These are phyloP conservation scores for Ambrosia hybrid DNA, from an alignment of 140 eudicot species.

Conservation along the genomic window DNA sequence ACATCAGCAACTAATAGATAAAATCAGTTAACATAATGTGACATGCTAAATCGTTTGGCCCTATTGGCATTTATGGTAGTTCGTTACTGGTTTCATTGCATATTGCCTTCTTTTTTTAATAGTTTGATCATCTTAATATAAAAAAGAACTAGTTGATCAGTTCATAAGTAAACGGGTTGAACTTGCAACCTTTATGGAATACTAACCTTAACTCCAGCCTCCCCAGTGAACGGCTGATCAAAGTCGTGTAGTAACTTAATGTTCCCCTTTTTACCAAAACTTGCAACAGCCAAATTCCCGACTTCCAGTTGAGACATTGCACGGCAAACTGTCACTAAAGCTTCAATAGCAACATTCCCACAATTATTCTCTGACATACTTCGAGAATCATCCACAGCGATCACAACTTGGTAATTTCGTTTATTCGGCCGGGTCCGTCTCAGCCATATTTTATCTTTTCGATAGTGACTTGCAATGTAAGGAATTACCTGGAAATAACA, in stretches of 20 bases:
- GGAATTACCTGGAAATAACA: constrained; percentile 66
- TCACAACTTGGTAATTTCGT: constrained; percentile 90
- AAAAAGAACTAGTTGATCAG: neutral
- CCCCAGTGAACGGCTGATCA: constrained; percentile 81
- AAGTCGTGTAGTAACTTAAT: constrained; percentile 76
- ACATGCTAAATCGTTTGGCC: neutral
- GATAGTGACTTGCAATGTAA: constrained; percentile 82
- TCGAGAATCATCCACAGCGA: constrained; percentile 93
- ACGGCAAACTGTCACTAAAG: constrained; percentile 94
- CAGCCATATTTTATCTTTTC: constrained; percentile 97
- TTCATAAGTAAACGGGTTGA: neutral
- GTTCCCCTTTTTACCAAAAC: constrained; percentile 87
- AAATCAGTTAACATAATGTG: constrained; percentile 1
- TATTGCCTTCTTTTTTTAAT: neutral
- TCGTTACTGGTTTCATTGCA: neutral
- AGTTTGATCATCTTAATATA: neutral
- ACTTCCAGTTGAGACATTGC: constrained; percentile 99
- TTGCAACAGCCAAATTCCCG: constrained; percentile 87
- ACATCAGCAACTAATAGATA: constrained; percentile 4
- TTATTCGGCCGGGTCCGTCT: constrained; percentile 92
- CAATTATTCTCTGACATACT: constrained; percentile 91
- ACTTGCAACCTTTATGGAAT: neutral
- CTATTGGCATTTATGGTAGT: neutral
- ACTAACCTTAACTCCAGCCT: constrained; percentile 81
- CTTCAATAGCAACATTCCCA: constrained; percentile 89